Conservation (phyloP, 2,329 filamentous ascomycete genomes). For the Sporothrix luriei region DNA sequence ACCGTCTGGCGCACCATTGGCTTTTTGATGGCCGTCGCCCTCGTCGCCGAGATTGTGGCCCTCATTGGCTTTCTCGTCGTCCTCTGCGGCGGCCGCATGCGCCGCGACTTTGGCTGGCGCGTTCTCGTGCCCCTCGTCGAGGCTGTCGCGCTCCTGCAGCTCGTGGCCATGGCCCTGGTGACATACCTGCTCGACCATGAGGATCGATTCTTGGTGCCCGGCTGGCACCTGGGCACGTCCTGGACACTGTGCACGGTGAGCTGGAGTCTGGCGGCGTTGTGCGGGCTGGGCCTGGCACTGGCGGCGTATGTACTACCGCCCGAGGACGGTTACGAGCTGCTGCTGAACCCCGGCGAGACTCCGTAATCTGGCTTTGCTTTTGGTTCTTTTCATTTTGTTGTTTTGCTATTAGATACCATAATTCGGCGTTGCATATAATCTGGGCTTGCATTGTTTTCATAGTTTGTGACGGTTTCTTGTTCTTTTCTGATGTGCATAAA, state of each 20-base stretch:
- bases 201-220: constrained; percentile 74
- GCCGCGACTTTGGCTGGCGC: constrained; percentile 81
- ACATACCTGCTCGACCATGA: constrained; percentile 83
- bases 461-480: background rate
- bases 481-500: background rate
- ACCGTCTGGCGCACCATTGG: constrained; percentile 87
- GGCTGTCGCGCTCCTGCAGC: constrained; percentile 68
- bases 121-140: constrained; percentile 68
- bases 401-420: background rate
- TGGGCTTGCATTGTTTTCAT: background rate
- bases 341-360: constrained; percentile 57
- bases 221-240: constrained; percentile 78
- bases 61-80: constrained; percentile 80
- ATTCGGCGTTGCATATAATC: background rate
- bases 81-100: constrained; percentile 74
- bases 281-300: constrained; percentile 61
- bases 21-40: constrained; percentile 82
- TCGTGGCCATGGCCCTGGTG: constrained; percentile 78
- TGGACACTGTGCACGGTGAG: constrained; percentile 71
- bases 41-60: constrained; percentile 78
- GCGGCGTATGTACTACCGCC: constrained; percentile 72
- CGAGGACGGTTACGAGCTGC: constrained; percentile 83
- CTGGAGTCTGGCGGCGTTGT: constrained; percentile 55
- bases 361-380: constrained; percentile 42
- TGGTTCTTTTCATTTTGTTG: background rate